Percentiles rank a stretch among this genome's conserved stretches.
Evolutionary conservation across 2,329 filamentous ascomycete species (phyloP).

Genomic region (Fusarium sacchari): DNA sequence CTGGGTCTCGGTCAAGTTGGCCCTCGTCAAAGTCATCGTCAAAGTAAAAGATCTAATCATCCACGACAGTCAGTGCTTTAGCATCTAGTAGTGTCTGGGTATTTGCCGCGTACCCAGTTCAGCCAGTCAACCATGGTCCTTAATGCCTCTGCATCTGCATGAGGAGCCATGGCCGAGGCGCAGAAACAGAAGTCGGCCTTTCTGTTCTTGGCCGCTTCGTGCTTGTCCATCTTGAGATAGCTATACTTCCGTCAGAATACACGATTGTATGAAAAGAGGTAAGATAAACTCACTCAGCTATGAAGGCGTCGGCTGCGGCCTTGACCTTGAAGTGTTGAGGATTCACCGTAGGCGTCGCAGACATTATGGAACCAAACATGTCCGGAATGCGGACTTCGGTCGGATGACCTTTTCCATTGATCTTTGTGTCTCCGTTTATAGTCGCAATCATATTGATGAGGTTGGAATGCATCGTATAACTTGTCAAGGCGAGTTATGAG

Average conservation of each 20-base stretch:
- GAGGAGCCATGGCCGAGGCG: neutral
- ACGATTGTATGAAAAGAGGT: fast-evolving
- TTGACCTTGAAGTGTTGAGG: neutral
- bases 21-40: neutral
- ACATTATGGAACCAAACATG: neutral
- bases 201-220: neutral
- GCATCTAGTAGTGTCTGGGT: fast-evolving
- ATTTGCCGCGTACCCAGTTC: neutral
- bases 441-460: neutral
- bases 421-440: neutral
- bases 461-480: neutral
- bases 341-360: neutral
- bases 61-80: neutral
- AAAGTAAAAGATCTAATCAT: neutral
- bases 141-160: neutral
- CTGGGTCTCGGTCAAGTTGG: neutral
- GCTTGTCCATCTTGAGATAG: neutral
- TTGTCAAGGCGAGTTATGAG: too few relatives aligned
- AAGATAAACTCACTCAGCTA: neutral
- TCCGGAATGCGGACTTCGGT: neutral
- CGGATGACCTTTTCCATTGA: neutral
- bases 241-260: fast-evolving
- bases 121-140: neutral
- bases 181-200: neutral
- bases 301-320: neutral